Evolutionary conservation across 768 basidiomycete species (phyloP), one percentile per base, ranked within the genome.

Genomic region (Tulasnella sp.): DNA sequence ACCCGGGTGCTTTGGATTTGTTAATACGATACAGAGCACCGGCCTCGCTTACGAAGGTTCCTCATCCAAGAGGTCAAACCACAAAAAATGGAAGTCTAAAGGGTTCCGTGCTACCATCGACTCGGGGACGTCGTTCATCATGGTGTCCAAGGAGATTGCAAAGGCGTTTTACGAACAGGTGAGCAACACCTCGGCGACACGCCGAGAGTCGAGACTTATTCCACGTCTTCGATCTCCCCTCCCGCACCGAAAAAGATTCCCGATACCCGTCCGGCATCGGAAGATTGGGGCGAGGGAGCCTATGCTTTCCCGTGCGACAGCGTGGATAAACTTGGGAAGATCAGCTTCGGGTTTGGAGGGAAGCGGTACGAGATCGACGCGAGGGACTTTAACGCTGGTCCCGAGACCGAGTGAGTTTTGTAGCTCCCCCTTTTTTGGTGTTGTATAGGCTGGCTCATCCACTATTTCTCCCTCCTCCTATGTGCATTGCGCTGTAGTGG

Each of bases 321-420:
- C 17, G 81, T 85, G 74, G 72, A 86, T 67, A 1, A 17, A 1
- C 3, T 31, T 15, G 40, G 80, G 84, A 82, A 81, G 11, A 81
- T 70, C 40, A 54, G 58, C 38, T 34, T 76, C n/a, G 38, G n/a
- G 34, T 76, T 78, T 36, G 69, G 39, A 25, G 79, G 78, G 14
- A 45, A 40, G 15, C 17, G 25, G 25, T 72, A 40, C 29, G 71
- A 8, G 14, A 25, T 72, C 9, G 34, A 72, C 42, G 14, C 31
- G 37, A 34, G 31, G 29, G 71, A 72, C n/a, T 72, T 72, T 17
- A 72, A 72, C 71, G 40, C 49, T 31, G 42, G 71, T 19, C 38
- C 37, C 0, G 37, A 45, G 22, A 45, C n/a, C 17, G 40, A 40
- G 71, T 72, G 17, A 72, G 71, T 64, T 14, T 25, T 22, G 19